Evolutionary conservation across 2,329 filamentous ascomycete species (phyloP), one percentile per base, ranked within the genome.

Genomic region (Nemania diffusa): DNA sequence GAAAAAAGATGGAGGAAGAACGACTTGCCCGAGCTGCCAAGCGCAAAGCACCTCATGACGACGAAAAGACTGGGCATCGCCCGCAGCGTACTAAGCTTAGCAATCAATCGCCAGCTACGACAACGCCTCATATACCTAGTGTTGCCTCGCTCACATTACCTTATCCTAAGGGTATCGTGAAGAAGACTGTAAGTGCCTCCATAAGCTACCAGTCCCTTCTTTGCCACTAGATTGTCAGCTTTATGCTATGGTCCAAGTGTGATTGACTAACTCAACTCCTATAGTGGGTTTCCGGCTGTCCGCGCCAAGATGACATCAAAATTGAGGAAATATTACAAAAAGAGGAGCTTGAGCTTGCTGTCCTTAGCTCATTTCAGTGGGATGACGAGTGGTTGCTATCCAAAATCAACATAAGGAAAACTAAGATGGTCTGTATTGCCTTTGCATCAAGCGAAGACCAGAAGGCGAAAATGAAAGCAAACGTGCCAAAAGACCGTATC

Each of bases 281-380:
- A 3, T 50, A 71, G 69, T 95, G 91, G 88, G 89, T 88, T 0
- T 83, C 83, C 40, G 89, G 90, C 2, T 88, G 87, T 69, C 81
- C 85, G 1, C 84, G 92, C 40, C 83, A 82, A 4, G 86, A 94
- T 68, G 93, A 97, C 69, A 93, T 98, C 76, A 96, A 90, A 67
- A 89, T 98, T 46, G 93, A 97, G 57, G 69, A 72, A 40, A 87
- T 97, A 0, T 79, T 97, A 1, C 91, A 97, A 77, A 90, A 88
- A 68, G 80, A 87, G 1, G 85, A 90, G 13, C 83, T 98, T 8
- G 83, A 92, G 57, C 87, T 93, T 44, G 94, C 93, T 0, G 87
- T 98, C 0, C 81, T 98, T 5, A 97, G 94, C 72, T 92, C 95
- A 0, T 98, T 92, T 73, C 89, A 95, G 76, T 96, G 92, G 89